Evolutionary conservation across 1,139 yeast genomes (phyloP), one percentile per base, ranked within the genome.

Genomic region (Lodderomyces metapsilosis): DNA sequence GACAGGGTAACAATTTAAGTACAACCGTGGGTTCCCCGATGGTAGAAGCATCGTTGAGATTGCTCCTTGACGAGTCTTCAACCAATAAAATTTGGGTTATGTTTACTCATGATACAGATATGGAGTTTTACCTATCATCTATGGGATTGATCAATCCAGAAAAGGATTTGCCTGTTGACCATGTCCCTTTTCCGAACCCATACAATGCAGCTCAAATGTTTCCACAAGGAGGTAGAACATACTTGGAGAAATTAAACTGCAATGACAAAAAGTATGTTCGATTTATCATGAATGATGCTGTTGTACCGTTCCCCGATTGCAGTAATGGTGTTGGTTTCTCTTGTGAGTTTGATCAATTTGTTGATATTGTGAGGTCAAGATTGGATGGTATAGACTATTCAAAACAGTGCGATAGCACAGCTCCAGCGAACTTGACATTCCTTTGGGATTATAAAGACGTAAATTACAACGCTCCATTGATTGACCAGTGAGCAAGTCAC

Each of bases 81-180:
- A 8, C 18, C 5, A 50, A 59, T 57, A 61, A 73, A 59, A 55
- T 73, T 51, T 50, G 66, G 65, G 58, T 75, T 43, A 64, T 74
- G 20, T 80, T 80, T 54, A 66, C 79, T 18, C 86, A 80, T 53
- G 85, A 80, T 54, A 66, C 77, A 32, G 80, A 79, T 51, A 61
- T 80, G 40, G 64, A 74, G 39, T 63, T 74, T 18, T 70, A 69
- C 48, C 59, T 76, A 37, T 60, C 80, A 17, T 73, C 80, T 5
- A 59, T 78, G 35, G 82, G 82, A 3, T 52, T 79, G 35, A 64
- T 71, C 24, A 64, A 61, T 41, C 67, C 67, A 9, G 50, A 49
- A 7, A 46, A 56, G 9, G 60, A 62, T 28, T 38, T 48, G 17
- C 51, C 51, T 10, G 38, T 43, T 20, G 50, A 49, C 36, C 37